Base-by-base conservation (phyloP, 257 asterid genomes). In the Salvia hispanica region DNA sequence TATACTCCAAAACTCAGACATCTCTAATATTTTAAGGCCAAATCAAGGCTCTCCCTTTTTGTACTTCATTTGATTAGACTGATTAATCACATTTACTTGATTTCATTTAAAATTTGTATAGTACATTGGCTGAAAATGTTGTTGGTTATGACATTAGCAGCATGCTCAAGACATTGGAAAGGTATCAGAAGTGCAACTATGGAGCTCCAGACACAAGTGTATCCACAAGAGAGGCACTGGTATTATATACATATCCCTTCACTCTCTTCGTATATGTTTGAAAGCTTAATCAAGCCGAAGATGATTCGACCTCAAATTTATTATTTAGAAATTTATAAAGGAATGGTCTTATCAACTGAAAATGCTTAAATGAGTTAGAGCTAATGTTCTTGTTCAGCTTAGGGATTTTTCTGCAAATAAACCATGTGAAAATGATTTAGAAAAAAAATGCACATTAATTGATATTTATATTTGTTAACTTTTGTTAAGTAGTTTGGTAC, bases 151-250 rank as follows among this genome's bases (percentile, higher is more conserved):
- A 58, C 72, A 58, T 63, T 77, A 80, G 83, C 84, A 90, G 97
- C 87, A 93, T 94, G 98, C 92, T 88, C 68, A 88, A 87, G 69
- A 94, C 98, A 13, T 81, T 94, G 77, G 99, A 94, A 54, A 91
- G 97, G 92, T 94, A 94, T 73, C 99, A 94, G 62, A 94, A 91
- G 73, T 84, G 96, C 90, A 94, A 88, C 91, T 94, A 94, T 64
- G 99, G 95, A 85, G 95, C 95, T 45, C 99, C 99, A 6, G 99
- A 94, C 74, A 72, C 96, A 1, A 85, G 86, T 76, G 77, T 84
- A 46, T 91, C 97, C 72, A 55, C 95, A 37, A 84, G 97, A 74
- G 99, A 90, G 77, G 99, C 99, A 39, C 83, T 94, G 96, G 99
- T 94, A 89, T 4, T 25, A 25, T 25, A 25, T 25, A 25, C 31